phyloP scores from a whole-genome alignment of 2,329 filamentous ascomycete genomes.

The Pseudocercospora fuligena region DNA sequence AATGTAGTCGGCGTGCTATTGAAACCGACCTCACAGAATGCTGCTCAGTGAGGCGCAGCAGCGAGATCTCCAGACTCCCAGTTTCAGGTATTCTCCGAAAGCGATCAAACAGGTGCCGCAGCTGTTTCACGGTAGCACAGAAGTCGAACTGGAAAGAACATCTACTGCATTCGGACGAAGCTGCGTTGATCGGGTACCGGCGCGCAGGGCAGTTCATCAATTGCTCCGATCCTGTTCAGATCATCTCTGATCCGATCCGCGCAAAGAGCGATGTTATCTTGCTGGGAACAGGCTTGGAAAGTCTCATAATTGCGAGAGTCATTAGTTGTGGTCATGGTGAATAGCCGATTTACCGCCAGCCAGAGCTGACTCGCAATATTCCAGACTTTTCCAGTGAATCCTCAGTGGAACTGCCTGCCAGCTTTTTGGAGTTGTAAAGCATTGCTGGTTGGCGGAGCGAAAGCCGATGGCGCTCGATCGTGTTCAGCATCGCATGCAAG shows the following conservation, averaged over 20 bases:
- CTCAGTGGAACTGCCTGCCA: neutral
- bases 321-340: neutral
- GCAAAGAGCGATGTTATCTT: neutral
- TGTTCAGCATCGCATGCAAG: slow-evolving; percentile 10
- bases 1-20: neutral
- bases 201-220: neutral
- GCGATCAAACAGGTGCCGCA: slow-evolving; percentile 8
- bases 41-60: slow-evolving; percentile 4
- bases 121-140: slow-evolving; percentile 17
- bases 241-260: neutral
- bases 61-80: neutral
- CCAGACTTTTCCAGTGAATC: slow-evolving; percentile 5
- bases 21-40: neutral
- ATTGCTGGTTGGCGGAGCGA: slow-evolving; percentile 8
- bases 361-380: neutral
- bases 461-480: slow-evolving; percentile 10
- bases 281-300: neutral
- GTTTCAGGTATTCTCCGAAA: slow-evolving; percentile 22
- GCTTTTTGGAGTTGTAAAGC: neutral
- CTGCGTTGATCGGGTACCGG: slow-evolving; percentile 18
- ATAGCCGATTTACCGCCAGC: neutral
- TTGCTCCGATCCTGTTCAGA: neutral
- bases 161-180: slow-evolving; percentile 10
- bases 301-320: neutral
- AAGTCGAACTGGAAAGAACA: slow-evolving; percentile 11